Conservation (phyloP, 139 green algal species). For the Micractinium conductrix region DNA sequence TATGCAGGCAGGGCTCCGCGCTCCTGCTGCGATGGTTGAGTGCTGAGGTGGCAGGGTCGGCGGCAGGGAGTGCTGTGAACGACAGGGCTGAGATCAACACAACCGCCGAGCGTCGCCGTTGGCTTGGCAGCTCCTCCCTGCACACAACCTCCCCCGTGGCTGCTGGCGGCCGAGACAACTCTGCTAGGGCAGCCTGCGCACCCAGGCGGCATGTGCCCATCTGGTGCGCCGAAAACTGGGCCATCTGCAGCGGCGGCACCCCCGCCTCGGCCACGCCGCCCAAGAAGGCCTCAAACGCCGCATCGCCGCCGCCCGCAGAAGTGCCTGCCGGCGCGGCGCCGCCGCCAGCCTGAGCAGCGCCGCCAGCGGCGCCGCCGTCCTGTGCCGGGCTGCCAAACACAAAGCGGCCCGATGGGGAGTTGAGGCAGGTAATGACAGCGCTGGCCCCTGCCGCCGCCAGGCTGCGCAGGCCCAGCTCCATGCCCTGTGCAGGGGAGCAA, state of each 20-base stretch:
- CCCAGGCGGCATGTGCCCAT: constrained; percentile 78
- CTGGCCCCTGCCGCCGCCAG: constrained; percentile 60
- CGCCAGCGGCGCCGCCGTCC: not conserved
- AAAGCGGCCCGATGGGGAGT: constrained; percentile 13
- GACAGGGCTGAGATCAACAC: not conserved
- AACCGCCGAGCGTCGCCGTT: not conserved
- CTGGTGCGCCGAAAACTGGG: constrained; percentile 70
- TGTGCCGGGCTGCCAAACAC: not conserved
- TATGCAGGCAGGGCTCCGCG: not conserved
- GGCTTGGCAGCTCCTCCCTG: not conserved
- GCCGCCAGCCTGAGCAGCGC: not conserved
- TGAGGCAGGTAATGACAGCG: constrained; percentile 38
- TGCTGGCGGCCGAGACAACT: not conserved
- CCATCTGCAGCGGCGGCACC: constrained; percentile 32
- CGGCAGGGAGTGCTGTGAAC: not conserved
- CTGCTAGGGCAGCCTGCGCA: not conserved
- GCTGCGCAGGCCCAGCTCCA: constrained; percentile 50
- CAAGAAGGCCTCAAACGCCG: constrained; percentile 51
- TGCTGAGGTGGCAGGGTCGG: too few species aligned
- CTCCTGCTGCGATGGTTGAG: not conserved
- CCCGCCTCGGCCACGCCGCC: constrained; percentile 18
- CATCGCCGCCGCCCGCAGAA: not conserved
- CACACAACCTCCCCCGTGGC: not conserved
- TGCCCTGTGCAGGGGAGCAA: too few species aligned
- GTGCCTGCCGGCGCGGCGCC: not conserved